Conservation (phyloP, 352 stramenopile species). For the Plasmopara viticola region DNA sequence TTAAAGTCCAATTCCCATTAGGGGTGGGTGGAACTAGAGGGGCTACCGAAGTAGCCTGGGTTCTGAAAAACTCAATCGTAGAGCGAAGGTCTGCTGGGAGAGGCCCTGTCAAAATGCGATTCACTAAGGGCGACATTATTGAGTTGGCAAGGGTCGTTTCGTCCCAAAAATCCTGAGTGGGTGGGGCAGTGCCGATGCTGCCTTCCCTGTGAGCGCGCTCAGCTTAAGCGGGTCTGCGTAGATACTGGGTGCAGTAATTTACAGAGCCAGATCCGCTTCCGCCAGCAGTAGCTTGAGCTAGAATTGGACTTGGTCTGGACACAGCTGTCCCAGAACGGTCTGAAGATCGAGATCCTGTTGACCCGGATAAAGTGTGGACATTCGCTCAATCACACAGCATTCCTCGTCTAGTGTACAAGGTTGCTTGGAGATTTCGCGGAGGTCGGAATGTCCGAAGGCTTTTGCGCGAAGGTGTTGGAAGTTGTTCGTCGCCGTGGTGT, state of each 20-base stretch:
- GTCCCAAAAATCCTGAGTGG: background rate
- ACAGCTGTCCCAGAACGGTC: conserved; percentile 33
- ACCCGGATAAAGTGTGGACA: background rate
- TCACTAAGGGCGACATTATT: background rate
- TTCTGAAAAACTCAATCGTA: no score
- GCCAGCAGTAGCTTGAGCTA: background rate
- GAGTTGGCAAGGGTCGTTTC: background rate
- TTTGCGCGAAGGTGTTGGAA: background rate
- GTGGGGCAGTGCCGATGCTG: background rate
- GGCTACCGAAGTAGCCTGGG: background rate
- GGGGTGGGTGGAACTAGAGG: background rate
- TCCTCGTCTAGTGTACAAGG: background rate
- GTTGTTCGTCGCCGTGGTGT: background rate
- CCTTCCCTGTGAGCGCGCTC: background rate
- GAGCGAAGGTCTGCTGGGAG: background rate
- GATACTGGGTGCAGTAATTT: conserved; percentile 3
- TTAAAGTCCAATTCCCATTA: background rate
- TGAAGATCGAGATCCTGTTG: conserved; percentile 16
- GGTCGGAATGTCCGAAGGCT: background rate
- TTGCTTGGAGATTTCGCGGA: background rate
- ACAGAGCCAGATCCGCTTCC: background rate
- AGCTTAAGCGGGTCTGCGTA: background rate
- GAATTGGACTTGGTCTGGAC: background rate
- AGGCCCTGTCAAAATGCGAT: background rate
- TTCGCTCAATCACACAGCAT: background rate